phyloP scores from a whole-genome alignment of 441 rosid species.

The Codiaeum variegatum region DNA sequence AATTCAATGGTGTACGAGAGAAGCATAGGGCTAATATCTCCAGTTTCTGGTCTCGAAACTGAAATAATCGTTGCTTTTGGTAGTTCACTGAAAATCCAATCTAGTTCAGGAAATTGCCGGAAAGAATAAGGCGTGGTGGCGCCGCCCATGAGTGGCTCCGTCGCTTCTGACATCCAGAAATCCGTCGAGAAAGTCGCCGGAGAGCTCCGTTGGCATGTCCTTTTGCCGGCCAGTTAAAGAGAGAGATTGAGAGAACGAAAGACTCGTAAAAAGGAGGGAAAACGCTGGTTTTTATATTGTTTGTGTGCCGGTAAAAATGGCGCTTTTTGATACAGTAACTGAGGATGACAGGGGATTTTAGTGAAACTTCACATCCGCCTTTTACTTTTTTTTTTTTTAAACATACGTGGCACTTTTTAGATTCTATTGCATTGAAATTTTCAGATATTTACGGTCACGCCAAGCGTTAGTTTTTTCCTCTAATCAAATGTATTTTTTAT shows the following conservation, averaged over 20 bases:
- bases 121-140: slow-evolving; percentile 41
- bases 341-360: not conserved
- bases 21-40: slow-evolving; percentile 83
- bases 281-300: not conserved
- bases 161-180: slow-evolving; percentile 35
- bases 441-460: not conserved
- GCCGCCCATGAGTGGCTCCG: slow-evolving; percentile 49
- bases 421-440: not conserved
- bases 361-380: not conserved
- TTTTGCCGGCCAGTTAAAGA: slow-evolving; percentile 2
- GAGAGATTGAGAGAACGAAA: slow-evolving; percentile 1
- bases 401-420: not conserved
- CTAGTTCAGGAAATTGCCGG: slow-evolving; percentile 40
- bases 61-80: slow-evolving; percentile 73
- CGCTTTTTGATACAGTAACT: not conserved
- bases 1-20: slow-evolving; percentile 82
- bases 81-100: slow-evolving; percentile 71
- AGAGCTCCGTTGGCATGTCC: slow-evolving; percentile 27
- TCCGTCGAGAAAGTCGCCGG: slow-evolving; percentile 15
- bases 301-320: slow-evolving; percentile 21
- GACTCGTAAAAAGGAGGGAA: slow-evolving; percentile 7
- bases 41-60: slow-evolving; percentile 81
- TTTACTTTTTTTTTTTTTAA: no score
- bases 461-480: not conserved
- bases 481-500: no score